phyloP scores from a whole-genome alignment of 2,329 filamentous ascomycete genomes.

The Paecilomyces formosus region DNA sequence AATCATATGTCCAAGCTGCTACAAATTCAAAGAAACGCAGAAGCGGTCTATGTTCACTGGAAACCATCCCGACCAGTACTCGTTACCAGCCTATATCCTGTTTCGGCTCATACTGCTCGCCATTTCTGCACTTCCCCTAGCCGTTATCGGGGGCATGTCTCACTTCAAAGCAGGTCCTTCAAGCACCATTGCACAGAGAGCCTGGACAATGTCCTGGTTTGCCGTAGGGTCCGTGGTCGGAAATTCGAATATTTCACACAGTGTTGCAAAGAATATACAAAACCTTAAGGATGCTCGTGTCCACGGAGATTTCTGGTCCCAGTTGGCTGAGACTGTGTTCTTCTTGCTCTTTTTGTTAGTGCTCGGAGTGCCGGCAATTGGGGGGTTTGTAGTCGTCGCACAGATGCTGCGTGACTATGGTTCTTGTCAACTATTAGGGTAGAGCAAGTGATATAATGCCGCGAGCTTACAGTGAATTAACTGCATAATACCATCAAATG shows the following conservation, averaged over 20 bases:
- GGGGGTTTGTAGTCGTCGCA: not conserved
- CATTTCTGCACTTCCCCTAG: constrained; percentile 11
- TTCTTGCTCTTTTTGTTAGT: not conserved
- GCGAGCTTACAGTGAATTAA: not conserved
- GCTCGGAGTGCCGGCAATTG: not conserved
- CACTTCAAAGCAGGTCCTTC: constrained; percentile 12
- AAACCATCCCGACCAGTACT: constrained; percentile 1
- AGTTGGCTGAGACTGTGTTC: not conserved
- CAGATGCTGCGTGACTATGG: not conserved
- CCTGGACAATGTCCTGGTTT: constrained; percentile 17
- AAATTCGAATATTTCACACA: not conserved
- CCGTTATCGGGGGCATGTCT: constrained; percentile 16
- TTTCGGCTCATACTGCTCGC: constrained; percentile 4
- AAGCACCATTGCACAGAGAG: constrained; percentile 16
- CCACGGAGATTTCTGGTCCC: not conserved
- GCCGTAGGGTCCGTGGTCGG: constrained; percentile 3
- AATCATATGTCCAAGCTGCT: not conserved
- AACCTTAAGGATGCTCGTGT: not conserved
- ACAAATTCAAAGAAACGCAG: not conserved
- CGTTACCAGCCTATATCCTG: constrained; percentile 4
- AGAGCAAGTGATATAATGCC: not conserved
- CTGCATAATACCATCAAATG: not conserved
- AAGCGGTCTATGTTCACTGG: not conserved
- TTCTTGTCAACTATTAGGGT: not conserved
- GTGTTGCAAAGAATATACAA: not conserved